These are phyloP conservation scores for Hydrangea macrophylla DNA, from an alignment of 148 eudicot species.

Conservation along the genomic window DNA sequence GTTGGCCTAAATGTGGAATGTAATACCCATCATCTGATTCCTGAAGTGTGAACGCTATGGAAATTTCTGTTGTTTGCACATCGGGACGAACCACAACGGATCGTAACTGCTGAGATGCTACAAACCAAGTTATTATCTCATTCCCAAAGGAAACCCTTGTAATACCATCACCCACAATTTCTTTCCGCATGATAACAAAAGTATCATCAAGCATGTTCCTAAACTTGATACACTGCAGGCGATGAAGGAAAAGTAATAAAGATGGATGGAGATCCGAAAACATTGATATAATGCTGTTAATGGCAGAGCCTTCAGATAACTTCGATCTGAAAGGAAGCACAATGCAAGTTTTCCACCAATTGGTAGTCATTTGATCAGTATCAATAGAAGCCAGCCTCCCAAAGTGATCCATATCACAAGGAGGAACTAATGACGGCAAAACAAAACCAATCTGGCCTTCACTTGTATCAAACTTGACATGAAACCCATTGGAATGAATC, in stretches of 20 bases:
- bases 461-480: conserved; percentile 85
- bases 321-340: conserved; percentile 82
- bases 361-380: conserved; percentile 29
- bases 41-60: conserved; percentile 80
- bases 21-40: conserved; percentile 60
- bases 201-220: conserved; percentile 61
- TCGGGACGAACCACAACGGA: conserved; percentile 61
- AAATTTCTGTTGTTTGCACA: conserved; percentile 73
- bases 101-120: conserved; percentile 57
- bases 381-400: conserved; percentile 42
- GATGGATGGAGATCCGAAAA: conserved; percentile 95
- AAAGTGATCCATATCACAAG: conserved; percentile 61
- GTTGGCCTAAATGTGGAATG: conserved; percentile 65
- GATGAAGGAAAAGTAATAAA: conserved; percentile 88
- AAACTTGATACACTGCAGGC: conserved; percentile 76
- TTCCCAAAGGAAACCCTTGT: conserved; percentile 69
- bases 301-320: conserved; percentile 41
- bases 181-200: conserved; percentile 65
- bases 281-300: conserved; percentile 61
- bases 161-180: conserved; percentile 70
- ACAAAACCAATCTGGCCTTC: conserved; percentile 98
- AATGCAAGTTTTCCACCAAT: conserved; percentile 85
- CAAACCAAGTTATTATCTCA: conserved; percentile 79
- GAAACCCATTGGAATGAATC: conserved; percentile 96
- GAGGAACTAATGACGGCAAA: conserved; percentile 70